These are phyloP conservation scores for Neurospora sp. DNA, from an alignment of 2,329 filamentous ascomycete species.

Conservation along the genomic window DNA sequence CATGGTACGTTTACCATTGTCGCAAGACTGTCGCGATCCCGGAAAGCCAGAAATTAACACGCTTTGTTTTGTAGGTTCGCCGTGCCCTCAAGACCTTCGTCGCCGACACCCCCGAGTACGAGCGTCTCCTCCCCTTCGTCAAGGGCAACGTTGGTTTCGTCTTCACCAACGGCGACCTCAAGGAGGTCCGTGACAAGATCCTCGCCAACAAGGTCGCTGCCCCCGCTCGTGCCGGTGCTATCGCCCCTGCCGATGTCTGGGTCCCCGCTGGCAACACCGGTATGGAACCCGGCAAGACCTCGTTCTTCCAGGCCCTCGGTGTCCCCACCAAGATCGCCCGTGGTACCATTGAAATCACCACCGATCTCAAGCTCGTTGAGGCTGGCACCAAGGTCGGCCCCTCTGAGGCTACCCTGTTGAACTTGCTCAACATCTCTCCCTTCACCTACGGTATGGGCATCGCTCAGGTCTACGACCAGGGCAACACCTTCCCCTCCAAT, in stretches of 20 bases:
- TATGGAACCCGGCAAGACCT: conserved; percentile 99
- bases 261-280: conserved; percentile 94
- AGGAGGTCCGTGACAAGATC: conserved; percentile 87
- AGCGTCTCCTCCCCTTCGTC: conserved; percentile 92
- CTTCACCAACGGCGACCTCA: conserved; percentile 97
- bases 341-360: conserved; percentile 99
- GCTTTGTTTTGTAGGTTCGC: conserved; percentile 55
- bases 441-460: conserved; percentile 99
- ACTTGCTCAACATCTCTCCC: conserved; percentile 99
- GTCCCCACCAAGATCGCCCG: conserved; percentile 99
- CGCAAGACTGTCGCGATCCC: background rate
- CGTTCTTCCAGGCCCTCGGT: conserved; percentile 99
- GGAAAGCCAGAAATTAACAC: background rate
- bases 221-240: conserved; percentile 92
- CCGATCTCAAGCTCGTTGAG: conserved; percentile 96
- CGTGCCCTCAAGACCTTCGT: conserved; percentile 96
- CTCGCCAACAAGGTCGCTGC: conserved; percentile 95
- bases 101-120: conserved; percentile 86
- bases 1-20: conserved; percentile 60
- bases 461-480: conserved; percentile 92
- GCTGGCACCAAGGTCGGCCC: conserved; percentile 88
- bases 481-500: conserved; percentile 76
- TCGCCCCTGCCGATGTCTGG: conserved; percentile 89
- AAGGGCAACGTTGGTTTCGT: conserved; percentile 98
- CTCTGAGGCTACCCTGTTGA: conserved; percentile 96